phyloP scores from a whole-genome alignment of 1,139 yeast genomes.

The Wickerhamomyces sp. region DNA sequence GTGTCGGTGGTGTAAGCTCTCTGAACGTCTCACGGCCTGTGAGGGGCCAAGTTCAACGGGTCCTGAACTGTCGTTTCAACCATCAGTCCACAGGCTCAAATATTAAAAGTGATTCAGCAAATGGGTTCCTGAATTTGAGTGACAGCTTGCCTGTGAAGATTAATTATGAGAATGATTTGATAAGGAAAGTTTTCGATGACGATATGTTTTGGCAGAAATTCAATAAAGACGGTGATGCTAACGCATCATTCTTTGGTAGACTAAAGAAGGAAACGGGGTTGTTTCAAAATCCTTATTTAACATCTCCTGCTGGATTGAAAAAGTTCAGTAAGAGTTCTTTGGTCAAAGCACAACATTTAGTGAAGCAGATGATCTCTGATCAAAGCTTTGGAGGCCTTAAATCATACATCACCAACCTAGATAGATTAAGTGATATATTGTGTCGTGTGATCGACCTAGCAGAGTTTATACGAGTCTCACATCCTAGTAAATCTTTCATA shows the following conservation, averaged over 20 bases:
- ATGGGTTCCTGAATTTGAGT: background rate
- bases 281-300: conserved; percentile 66
- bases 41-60: background rate
- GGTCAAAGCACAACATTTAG: conserved; percentile 56
- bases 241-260: conserved; percentile 2
- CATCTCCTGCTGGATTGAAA: conserved; percentile 64
- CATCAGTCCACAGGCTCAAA: background rate
- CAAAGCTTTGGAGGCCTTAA: conserved; percentile 41
- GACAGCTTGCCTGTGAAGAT: background rate
- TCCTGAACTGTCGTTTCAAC: background rate
- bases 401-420: conserved; percentile 62
- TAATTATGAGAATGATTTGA: conserved; percentile 15
- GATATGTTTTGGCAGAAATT: conserved; percentile 19
- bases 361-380: conserved; percentile 49
- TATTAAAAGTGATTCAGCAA: background rate
- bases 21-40: background rate
- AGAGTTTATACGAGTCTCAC: conserved; percentile 86
- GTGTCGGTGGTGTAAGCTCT: no score
- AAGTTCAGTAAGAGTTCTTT: conserved; percentile 65
- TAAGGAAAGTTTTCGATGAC: conserved; percentile 21
- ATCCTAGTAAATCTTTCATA: conserved; percentile 69
- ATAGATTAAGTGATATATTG: conserved; percentile 78
- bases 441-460: conserved; percentile 94
- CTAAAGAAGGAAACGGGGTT: conserved; percentile 47
- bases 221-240: conserved; percentile 4